phyloP scores from a whole-genome alignment of 345 rosid species.

The Physaria fendleri region DNA sequence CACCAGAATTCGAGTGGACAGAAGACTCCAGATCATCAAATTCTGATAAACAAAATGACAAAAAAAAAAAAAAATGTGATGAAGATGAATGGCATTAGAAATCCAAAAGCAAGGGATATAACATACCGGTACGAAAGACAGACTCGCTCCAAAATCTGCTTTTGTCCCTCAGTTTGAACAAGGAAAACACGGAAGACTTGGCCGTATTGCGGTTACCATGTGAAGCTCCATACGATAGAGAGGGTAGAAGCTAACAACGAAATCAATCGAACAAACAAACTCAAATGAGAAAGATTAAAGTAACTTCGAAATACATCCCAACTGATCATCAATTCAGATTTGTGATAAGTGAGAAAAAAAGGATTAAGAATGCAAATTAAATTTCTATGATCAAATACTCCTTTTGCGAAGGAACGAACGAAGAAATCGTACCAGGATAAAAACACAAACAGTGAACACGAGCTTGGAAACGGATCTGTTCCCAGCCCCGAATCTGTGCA shows the following conservation, averaged over 20 bases:
- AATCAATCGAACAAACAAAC: constrained; percentile 17
- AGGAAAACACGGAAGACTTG: constrained; percentile 66
- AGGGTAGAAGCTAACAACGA: constrained; percentile 35
- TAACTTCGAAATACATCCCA: neutral
- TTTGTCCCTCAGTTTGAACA: constrained; percentile 81
- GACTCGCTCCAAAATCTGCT: constrained; percentile 94
- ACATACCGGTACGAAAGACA: constrained; percentile 58
- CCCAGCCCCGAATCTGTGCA: constrained; percentile 20
- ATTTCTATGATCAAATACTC: constrained; percentile 6
- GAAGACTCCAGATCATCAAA: constrained; percentile 70
- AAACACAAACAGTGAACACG: constrained; percentile 19
- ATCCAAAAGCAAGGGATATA: neutral
- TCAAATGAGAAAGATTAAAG: constrained; percentile 1
- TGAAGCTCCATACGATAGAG: constrained; percentile 34
- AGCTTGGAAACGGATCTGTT: constrained; percentile 31
- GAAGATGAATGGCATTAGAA: neutral
- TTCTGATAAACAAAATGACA: constrained; percentile 31
- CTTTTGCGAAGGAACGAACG: constrained; percentile 2
- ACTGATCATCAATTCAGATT: neutral
- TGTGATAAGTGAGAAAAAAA: too few relatives aligned
- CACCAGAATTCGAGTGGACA: constrained; percentile 42
- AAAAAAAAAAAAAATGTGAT: neutral
- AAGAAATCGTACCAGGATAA: constrained; percentile 22
- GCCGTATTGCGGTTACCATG: constrained; percentile 33
- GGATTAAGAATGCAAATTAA: too few relatives aligned